Base-by-base conservation (phyloP, 2,329 filamentous ascomycete genomes). In the Diplodia corticola region DNA sequence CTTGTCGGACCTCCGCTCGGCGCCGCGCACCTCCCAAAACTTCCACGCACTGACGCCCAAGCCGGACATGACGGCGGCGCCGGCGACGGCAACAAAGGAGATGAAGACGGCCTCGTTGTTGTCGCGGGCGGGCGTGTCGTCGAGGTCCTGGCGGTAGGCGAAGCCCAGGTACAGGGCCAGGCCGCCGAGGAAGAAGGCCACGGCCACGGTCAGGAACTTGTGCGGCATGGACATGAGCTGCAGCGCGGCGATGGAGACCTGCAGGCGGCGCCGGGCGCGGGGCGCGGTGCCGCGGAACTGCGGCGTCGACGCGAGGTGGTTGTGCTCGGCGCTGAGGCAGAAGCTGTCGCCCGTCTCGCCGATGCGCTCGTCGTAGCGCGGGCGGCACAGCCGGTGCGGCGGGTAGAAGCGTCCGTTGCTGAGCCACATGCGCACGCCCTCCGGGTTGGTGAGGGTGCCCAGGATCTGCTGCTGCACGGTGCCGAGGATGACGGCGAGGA, bases 71-170 rank as follows among this genome's bases (percentile, higher is more conserved):
- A 63, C 44, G 28, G 46, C n/a, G 4, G 20, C 17, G 22, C n/a
- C 15, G 3, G 59, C 59, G 12, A 51, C 46, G 15, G 40, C 48
- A 4, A 63, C 44, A 15, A 63, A 63, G 7, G 40, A 10, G 44
- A 63, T 33, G 20, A 63, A 51, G 44, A 63, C 59, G 22, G 59
- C 59, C 59, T 51, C 44, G 46, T 63, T 63, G 46, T 63, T 63
- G 48, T 37, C 40, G 10, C 59, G 59, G 7, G 59, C 59, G 6
- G 59, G 59, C 1, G 59, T 51, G 20, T 63, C 59, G 13, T 63
- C 59, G n/a, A 63, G 59, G 22, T 63, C 59, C 46, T 63, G 59
- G n/a, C 59, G 44, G 46, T 17, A 63, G 15, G 59, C 59, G 35
- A 63, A 63, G 20, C 59, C 59, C 10, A 63, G 44, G 28, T 63